Percentiles rank a stretch among this genome's conserved stretches.
These are phyloP conservation scores for Trypanosoma lewisi DNA, from an alignment of 208 protist species.

Conservation along the genomic window DNA sequence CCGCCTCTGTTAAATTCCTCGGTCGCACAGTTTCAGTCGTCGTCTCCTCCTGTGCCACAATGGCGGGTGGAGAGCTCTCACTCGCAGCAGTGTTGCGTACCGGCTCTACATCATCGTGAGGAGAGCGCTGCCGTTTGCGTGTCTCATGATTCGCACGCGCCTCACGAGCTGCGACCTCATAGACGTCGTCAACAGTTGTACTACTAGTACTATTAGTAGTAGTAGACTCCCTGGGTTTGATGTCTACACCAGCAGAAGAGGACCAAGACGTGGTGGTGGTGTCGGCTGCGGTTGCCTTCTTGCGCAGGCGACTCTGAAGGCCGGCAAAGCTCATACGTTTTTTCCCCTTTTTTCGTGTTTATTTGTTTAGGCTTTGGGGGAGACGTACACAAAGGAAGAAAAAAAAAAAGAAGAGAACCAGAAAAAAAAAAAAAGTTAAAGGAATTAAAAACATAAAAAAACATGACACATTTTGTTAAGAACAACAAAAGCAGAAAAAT, in stretches of 20 bases:
- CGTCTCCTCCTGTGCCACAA: background rate
- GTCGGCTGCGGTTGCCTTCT: slow-evolving; percentile 9
- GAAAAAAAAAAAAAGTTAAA: slow-evolving; percentile 9
- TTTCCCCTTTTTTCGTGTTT: background rate
- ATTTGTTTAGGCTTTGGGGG: background rate
- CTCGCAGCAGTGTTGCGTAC: background rate
- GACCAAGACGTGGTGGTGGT: background rate
- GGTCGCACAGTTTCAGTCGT: background rate
- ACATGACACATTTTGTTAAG: no score
- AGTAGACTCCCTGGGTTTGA: no score
- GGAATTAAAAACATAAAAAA: slow-evolving; percentile 6
- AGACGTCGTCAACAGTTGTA: slow-evolving; percentile 2
- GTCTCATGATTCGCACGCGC: slow-evolving; percentile 14
- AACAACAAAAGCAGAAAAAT: slow-evolving; percentile 1
- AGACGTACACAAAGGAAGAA: background rate
- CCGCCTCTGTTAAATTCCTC: slow-evolving; percentile 10
- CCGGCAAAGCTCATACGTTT: slow-evolving; percentile 28
- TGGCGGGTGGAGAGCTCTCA: background rate
- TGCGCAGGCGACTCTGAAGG: slow-evolving; percentile 22
- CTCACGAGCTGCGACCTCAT: slow-evolving; percentile 9
- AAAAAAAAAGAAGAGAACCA: background rate
- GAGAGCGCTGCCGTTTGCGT: slow-evolving; percentile 17
- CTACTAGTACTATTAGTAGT: background rate
- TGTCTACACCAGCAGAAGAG: background rate
- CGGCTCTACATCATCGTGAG: background rate